These are phyloP conservation scores for Coniochaeta pulveracea DNA, from an alignment of 2,329 filamentous ascomycete genomes.

Conservation along the genomic window DNA sequence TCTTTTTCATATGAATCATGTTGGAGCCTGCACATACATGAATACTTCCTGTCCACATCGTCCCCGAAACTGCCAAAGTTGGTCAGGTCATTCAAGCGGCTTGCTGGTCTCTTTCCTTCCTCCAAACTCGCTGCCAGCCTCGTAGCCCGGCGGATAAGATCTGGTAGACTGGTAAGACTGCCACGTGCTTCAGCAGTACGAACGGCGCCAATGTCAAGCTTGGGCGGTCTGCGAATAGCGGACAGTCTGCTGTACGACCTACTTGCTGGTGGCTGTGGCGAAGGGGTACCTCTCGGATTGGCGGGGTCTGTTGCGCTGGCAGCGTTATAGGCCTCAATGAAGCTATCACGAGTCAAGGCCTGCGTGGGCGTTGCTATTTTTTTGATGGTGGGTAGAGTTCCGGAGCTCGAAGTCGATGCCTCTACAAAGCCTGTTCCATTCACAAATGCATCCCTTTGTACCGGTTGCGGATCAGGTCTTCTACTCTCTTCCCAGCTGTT, in stretches of 20 bases:
- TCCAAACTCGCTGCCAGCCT: conserved; percentile 80
- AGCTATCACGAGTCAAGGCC: conserved; percentile 29
- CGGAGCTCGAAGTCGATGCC: conserved; percentile 33
- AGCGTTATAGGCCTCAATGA: conserved; percentile 38
- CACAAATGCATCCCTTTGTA: conserved; percentile 26
- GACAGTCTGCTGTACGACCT: conserved; percentile 35
- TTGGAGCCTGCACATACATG: conserved; percentile 21
- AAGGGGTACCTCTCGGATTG: conserved; percentile 14
- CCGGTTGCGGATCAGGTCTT: conserved; percentile 24
- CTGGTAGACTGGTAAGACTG: conserved; percentile 83
- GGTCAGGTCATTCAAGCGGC: conserved; percentile 41
- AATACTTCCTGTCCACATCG: conserved; percentile 26
- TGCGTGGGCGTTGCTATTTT: conserved; percentile 10
- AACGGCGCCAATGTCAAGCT: conserved; percentile 72
- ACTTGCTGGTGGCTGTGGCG: conserved; percentile 15
- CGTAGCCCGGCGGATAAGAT: conserved; percentile 82
- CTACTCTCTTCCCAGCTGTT: conserved; percentile 16
- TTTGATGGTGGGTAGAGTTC: conserved; percentile 23
- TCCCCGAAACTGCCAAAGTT: conserved; percentile 28
- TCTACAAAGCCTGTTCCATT: conserved; percentile 35
- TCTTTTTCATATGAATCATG: neutral
- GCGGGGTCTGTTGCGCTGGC: conserved; percentile 32
- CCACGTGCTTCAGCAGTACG: conserved; percentile 72
- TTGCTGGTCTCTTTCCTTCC: conserved; percentile 56
- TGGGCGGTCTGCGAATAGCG: conserved; percentile 54